These are phyloP conservation scores for Phlebiopsis flavidoalba DNA, from an alignment of 768 basidiomycete genomes.

Conservation along the genomic window DNA sequence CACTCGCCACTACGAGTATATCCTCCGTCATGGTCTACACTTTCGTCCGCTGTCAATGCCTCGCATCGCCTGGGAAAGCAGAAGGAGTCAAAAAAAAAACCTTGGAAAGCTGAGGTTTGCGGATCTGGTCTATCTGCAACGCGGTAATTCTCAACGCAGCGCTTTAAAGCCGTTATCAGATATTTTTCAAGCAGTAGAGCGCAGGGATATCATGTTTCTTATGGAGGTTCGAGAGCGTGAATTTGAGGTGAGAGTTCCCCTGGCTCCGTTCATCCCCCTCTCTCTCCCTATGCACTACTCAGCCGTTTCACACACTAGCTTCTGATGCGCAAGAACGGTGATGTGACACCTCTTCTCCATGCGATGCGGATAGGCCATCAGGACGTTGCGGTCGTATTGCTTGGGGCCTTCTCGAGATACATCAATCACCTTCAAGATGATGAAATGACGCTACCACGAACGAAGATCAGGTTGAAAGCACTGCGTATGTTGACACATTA, in stretches of 20 bases:
- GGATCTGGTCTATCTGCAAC: neutral
- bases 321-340: conserved; percentile 79
- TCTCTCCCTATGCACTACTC: neutral
- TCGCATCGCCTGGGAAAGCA: neutral
- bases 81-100: neutral
- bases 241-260: conserved; percentile 56
- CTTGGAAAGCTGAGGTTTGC: conserved; percentile 35
- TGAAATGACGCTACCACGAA: conserved; percentile 64
- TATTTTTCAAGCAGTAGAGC: conserved; percentile 85
- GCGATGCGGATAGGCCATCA: conserved; percentile 82
- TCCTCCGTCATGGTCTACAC: conserved; percentile 11
- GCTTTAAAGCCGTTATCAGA: conserved; percentile 47
- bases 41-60: conserved; percentile 3
- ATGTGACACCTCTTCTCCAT: conserved; percentile 85
- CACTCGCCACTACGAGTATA: neutral
- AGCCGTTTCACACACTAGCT: conserved; percentile 40
- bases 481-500: conserved; percentile 43
- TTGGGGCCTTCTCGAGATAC: conserved; percentile 90
- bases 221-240: conserved; percentile 81
- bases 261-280: neutral
- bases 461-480: conserved; percentile 69
- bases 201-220: conserved; percentile 73
- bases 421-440: conserved; percentile 84
- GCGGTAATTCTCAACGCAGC: neutral
- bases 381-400: conserved; percentile 80